A percentile compares a stretch with the other conserved stretches of the same genome.
Evolutionary conservation across 805 yeast genomes (phyloP).

Genomic region (Scheffersomyces spartinae): DNA sequence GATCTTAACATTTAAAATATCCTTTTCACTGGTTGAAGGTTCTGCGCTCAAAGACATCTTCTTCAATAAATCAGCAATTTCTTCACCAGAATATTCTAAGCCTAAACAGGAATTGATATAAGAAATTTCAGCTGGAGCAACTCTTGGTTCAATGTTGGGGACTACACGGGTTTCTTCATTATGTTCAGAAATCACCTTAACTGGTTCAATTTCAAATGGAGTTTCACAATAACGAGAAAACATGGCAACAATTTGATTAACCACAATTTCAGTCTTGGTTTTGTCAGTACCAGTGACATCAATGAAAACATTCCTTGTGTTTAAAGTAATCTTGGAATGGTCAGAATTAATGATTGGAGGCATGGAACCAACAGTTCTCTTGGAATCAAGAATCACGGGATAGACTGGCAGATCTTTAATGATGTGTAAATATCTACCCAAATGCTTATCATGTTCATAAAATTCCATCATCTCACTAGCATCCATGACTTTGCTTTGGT

Average conservation of each 20-base stretch:
- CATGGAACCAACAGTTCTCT: constrained; percentile 71
- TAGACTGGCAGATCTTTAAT: constrained; percentile 80
- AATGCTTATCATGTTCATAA: constrained; percentile 81
- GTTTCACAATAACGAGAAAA: constrained; percentile 77
- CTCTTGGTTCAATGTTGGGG: constrained; percentile 63
- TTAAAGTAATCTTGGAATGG: constrained; percentile 73
- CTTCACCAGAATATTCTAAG: constrained; percentile 55
- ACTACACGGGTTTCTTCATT: constrained; percentile 62
- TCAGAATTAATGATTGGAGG: constrained; percentile 97
- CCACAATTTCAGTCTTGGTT: constrained; percentile 88
- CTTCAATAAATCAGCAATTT: constrained; percentile 54
- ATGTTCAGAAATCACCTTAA: constrained; percentile 72
- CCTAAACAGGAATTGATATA: constrained; percentile 93
- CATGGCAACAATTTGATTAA: constrained; percentile 91
- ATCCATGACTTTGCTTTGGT: constrained; percentile 55
- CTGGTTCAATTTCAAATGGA: constrained; percentile 84
- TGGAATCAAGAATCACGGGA: constrained; percentile 79
- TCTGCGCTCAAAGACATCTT: constrained; percentile 74
- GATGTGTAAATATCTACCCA: constrained; percentile 81
- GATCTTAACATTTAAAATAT: constrained; percentile 52
- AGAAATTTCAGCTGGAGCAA: constrained; percentile 58
- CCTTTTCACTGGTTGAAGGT: constrained; percentile 33
- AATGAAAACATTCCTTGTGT: constrained; percentile 80
- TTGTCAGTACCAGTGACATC: constrained; percentile 93
- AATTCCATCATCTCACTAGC: constrained; percentile 79